A percentile compares a stretch with the other conserved stretches of the same genome.
These are phyloP conservation scores for Strobilomyces echinocephalus DNA, from an alignment of 768 basidiomycete species.

Conservation along the genomic window DNA sequence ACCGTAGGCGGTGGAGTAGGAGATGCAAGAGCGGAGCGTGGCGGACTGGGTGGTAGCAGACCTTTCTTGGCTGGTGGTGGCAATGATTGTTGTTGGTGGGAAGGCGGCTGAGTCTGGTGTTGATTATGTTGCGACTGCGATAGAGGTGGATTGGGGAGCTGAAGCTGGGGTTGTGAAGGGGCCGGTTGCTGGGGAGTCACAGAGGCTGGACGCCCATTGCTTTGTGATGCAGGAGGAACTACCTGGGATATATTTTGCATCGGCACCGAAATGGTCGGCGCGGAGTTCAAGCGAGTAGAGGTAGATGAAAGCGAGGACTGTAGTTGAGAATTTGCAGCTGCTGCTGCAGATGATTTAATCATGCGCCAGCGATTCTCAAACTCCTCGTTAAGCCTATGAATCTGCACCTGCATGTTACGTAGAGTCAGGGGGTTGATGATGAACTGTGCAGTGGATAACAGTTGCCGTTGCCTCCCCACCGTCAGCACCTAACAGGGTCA, in stretches of 20 bases:
- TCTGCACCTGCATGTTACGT: slow-evolving; percentile 41
- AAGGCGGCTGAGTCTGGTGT: slow-evolving; percentile 4
- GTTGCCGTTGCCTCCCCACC: slow-evolving; percentile 34
- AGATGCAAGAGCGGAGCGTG: slow-evolving; percentile 15
- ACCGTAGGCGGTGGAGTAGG: slow-evolving; percentile 45
- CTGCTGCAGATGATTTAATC: slow-evolving; percentile 15
- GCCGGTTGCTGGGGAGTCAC: slow-evolving; percentile 12
- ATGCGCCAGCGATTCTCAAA: slow-evolving; percentile 31
- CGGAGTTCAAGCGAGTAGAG: slow-evolving; percentile 1
- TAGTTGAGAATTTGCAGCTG: slow-evolving; percentile 5
- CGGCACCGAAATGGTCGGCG: slow-evolving; percentile 14
- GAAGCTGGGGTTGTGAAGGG: slow-evolving; percentile 11
- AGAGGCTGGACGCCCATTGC: slow-evolving; percentile 29
- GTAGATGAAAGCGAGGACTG: slow-evolving; percentile 1
- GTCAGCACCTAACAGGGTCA: slow-evolving; percentile 37
- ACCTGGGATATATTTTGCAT: slow-evolving; percentile 17
- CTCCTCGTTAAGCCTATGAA: slow-evolving; percentile 38
- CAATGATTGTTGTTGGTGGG: slow-evolving; percentile 7
- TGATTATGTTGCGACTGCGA: slow-evolving; percentile 9
- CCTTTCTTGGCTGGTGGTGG: slow-evolving; percentile 17
- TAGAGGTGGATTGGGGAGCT: not conserved
- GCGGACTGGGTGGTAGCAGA: slow-evolving; percentile 19
- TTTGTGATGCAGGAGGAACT: slow-evolving; percentile 20
- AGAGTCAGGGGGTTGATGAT: slow-evolving; percentile 36
- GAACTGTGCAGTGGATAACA: slow-evolving; percentile 28